A percentile compares a stretch with the other conserved stretches of the same genome.
Conservation (phyloP, 208 protist genomes). For the Borovskyia barvae region DNA sequence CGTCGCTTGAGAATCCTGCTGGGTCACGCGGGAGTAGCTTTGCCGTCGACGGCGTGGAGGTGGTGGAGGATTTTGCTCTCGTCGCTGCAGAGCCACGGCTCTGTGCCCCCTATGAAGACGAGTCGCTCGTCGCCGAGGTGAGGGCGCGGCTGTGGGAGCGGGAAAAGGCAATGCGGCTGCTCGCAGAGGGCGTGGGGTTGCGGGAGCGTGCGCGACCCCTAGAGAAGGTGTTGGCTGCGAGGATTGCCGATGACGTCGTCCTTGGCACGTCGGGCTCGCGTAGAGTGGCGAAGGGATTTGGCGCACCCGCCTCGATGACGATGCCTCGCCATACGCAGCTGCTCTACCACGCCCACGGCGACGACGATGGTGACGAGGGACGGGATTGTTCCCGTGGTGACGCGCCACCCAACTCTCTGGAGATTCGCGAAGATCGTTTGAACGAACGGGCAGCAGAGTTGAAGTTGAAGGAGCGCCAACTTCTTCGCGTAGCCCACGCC, state of each 20-base stretch:
- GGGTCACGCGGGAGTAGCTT: not conserved
- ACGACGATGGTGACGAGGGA: no score
- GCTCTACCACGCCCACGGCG: not conserved
- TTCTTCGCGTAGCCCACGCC: conserved; percentile 29
- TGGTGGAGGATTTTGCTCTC: not conserved
- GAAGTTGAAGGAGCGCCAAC: conserved; percentile 35
- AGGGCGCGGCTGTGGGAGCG: conserved; percentile 5
- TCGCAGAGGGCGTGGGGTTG: conserved; percentile 16
- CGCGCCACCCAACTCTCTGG: conserved; percentile 3
- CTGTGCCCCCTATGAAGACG: not conserved
- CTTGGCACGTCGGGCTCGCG: not conserved
- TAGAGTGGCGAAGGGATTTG: not conserved
- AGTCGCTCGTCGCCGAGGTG: conserved; percentile 7
- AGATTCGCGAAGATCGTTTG: conserved; percentile 19
- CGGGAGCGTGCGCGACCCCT: conserved; percentile 17
- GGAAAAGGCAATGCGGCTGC: conserved; percentile 11
- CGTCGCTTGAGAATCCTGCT: not conserved
- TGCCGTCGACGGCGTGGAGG: not conserved
- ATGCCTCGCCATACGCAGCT: no score
- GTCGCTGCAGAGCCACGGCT: not conserved
- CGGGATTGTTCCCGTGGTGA: not conserved
- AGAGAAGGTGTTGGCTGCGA: conserved; percentile 9
- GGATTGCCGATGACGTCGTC: not conserved
- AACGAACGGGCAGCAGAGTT: conserved; percentile 23
- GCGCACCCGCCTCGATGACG: not conserved